Base-by-base conservation (phyloP, 257 asterid genomes). In the Penstemon davidsonii region DNA sequence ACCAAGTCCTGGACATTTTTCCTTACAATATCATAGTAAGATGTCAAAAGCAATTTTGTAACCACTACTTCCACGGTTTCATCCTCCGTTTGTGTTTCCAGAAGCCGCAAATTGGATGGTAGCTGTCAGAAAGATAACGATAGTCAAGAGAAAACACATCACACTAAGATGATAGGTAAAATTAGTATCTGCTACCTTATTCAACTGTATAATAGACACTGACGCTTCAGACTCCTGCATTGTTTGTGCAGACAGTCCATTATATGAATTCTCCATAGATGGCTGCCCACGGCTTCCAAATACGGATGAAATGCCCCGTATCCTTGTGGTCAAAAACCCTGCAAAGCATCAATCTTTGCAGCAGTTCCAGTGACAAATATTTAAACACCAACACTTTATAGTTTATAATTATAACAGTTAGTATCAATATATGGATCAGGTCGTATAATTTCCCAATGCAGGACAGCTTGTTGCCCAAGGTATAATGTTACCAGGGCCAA, bases 21-120 rank as follows among this genome's bases (percentile, higher is more conserved):
- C 75, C 92, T 69, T 6, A 83, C 92, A 55, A 87, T 85, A 78
- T 87, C 85, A 69, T 83, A 88, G 70, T 88, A 88, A 43, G 95
- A 88, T 76, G 82, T 67, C 47, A 88, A 60, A 42, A 88, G 81
- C 63, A 83, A 67, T 75, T 82, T 85, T 19, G 84, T 88, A 54
- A 83, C 79, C 15, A 75, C 10, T 68, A 88, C 84, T 73, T 85
- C 95, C 51, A 75, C 73, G n/a, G 86, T 72, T 70, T 82, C 87
- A 55, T 82, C 78, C 58, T 83, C 88, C 33, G 86, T 75, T 64
- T 75, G 83, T 55, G 83, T 73, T 69, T 80, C 95, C 1, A 77
- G 70, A 47, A 86, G 85, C 81, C 87, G 82, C 81, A 85, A 75
- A 19, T 73, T 71, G 11, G 78, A 73, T 12, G 87, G 90, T 13